Percentiles rank a stretch among this genome's conserved stretches.
These are phyloP conservation scores for Lachancea waltii DNA, from an alignment of 805 yeast species.

Conservation along the genomic window DNA sequence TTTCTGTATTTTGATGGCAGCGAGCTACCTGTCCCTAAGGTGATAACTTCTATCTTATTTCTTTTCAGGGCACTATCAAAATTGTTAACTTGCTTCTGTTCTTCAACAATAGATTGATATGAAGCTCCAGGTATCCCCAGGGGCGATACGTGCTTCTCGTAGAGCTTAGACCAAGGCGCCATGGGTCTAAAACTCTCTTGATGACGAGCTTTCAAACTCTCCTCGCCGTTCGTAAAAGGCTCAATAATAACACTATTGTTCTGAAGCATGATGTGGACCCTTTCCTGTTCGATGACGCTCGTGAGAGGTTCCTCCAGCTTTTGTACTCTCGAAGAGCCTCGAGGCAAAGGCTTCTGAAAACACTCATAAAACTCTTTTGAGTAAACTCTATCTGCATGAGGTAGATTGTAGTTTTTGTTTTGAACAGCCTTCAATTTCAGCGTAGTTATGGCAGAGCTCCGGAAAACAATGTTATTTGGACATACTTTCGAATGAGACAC, in stretches of 20 bases:
- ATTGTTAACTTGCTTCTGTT: constrained; percentile 28
- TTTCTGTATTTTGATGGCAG: constrained; percentile 79
- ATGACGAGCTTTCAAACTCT: constrained; percentile 10
- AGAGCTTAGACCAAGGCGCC: constrained; percentile 26
- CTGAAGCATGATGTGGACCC: constrained; percentile 24
- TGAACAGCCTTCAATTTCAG: constrained; percentile 54
- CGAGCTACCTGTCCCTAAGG: constrained; percentile 92
- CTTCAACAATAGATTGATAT: constrained; percentile 23
- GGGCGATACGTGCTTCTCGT: constrained; percentile 24
- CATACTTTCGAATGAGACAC: constrained; percentile 66
- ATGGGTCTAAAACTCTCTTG: constrained; percentile 4
- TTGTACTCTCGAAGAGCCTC: constrained; percentile 21
- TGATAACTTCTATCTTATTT: constrained; percentile 58
- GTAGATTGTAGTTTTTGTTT: constrained; percentile 36
- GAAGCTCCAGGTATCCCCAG: constrained; percentile 22
- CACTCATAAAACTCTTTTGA: constrained; percentile 30
- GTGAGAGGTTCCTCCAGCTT: constrained; percentile 16
- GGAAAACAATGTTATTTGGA: constrained; percentile 55
- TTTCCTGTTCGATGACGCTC: constrained; percentile 12
- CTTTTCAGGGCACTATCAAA: constrained; percentile 33
- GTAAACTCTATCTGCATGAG: constrained; percentile 27
- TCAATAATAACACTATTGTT: constrained; percentile 16
- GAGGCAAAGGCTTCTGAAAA: constrained; percentile 28
- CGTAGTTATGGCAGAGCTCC: constrained; percentile 45
- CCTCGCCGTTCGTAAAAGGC: constrained; percentile 19